Evolutionary conservation across 2,329 filamentous ascomycete genomes (phyloP).

Genomic region (Diaporthe aspalathi): DNA sequence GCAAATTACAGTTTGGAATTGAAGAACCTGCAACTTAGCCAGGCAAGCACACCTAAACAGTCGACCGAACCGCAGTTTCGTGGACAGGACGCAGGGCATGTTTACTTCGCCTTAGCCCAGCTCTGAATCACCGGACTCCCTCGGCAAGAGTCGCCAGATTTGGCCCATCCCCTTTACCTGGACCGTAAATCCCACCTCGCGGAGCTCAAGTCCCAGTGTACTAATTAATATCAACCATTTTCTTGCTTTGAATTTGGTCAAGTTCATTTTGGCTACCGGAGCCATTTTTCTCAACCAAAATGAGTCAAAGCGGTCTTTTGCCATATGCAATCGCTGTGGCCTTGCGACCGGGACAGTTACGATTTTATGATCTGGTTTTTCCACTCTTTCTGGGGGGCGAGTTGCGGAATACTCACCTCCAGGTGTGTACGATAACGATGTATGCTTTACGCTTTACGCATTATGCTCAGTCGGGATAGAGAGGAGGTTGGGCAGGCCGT

Average conservation of each 20-base stretch:
- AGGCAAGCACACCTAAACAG: background rate
- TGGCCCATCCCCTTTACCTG: background rate
- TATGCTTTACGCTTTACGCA: slow-evolving; percentile 31
- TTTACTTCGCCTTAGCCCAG: background rate
- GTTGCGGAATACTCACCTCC: background rate
- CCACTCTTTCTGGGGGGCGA: background rate
- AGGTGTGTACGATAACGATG: slow-evolving; percentile 35
- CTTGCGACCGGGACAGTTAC: background rate
- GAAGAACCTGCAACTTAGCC: background rate
- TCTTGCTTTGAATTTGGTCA: slow-evolving; percentile 4
- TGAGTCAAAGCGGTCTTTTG: slow-evolving; percentile 5
- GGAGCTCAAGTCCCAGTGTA: background rate
- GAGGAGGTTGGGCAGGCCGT: background rate
- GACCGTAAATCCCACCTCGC: background rate
- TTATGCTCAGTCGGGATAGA: slow-evolving; percentile 1
- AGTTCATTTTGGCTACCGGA: slow-evolving; percentile 1
- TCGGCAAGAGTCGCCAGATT: background rate
- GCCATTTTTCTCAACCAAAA: background rate
- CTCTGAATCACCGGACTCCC: too few relatives aligned
- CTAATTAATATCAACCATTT: slow-evolving; percentile 7
- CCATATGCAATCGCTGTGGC: background rate
- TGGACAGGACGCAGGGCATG: background rate
- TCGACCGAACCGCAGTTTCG: background rate
- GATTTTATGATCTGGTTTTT: slow-evolving; percentile 1
- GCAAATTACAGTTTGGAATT: background rate